These are phyloP conservation scores for Imleria badia DNA, from an alignment of 768 basidiomycete genomes.

Conservation along the genomic window DNA sequence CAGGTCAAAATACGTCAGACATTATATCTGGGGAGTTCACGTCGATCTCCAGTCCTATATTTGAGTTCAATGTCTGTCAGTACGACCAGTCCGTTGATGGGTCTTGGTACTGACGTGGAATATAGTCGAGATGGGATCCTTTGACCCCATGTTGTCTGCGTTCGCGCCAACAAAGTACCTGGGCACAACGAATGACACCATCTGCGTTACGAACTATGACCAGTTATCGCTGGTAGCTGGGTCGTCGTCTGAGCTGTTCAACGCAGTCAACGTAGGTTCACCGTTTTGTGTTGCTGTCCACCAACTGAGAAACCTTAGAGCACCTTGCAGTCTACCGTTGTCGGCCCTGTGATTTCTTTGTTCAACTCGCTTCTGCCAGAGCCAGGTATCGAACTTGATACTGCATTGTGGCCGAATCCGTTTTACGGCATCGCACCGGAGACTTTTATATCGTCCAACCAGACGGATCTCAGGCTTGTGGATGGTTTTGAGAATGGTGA, in stretches of 20 bases:
- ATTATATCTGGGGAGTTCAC: slow-evolving; percentile 17
- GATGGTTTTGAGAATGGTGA: slow-evolving; percentile 45
- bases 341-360: slow-evolving; percentile 10
- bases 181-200: slow-evolving; percentile 36
- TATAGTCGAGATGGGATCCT: slow-evolving; percentile 41
- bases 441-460: slow-evolving; percentile 35
- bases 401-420: slow-evolving; percentile 37
- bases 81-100: background rate
- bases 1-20: slow-evolving; percentile 25
- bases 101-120: background rate
- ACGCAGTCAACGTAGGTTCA: slow-evolving; percentile 28
- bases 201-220: slow-evolving; percentile 37
- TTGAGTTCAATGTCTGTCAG: slow-evolving; percentile 39
- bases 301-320: slow-evolving; percentile 4
- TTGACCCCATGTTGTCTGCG: slow-evolving; percentile 43
- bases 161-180: slow-evolving; percentile 46
- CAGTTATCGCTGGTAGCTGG: slow-evolving; percentile 38
- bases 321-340: slow-evolving; percentile 1
- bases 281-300: background rate
- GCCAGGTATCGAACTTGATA: slow-evolving; percentile 27
- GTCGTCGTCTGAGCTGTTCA: slow-evolving; percentile 39
- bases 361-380: slow-evolving; percentile 26
- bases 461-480: slow-evolving; percentile 34
- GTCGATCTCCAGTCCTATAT: slow-evolving; percentile 33
- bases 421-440: slow-evolving; percentile 36